Conservation (phyloP, 331 rosid genomes). For the Stylosanthes scabra region DNA sequence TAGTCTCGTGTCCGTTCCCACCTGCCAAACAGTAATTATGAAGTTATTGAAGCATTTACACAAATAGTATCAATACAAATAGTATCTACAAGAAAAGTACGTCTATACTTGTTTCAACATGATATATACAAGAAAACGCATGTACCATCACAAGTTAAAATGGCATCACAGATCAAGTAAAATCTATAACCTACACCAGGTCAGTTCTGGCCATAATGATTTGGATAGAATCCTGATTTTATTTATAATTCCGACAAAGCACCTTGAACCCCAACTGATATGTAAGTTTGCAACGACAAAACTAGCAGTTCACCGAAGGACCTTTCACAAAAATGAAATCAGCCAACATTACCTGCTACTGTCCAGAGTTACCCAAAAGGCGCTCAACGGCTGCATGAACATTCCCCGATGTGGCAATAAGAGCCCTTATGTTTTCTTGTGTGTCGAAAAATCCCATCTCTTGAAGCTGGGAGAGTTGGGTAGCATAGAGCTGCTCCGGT, state of each 20-base stretch:
- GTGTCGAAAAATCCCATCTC: slow-evolving; percentile 92
- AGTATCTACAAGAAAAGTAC: background rate
- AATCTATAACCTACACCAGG: slow-evolving; percentile 40
- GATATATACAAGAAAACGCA: slow-evolving; percentile 44
- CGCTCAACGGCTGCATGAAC: slow-evolving; percentile 86
- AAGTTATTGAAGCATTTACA: slow-evolving; percentile 35
- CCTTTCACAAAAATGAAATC: slow-evolving; percentile 31
- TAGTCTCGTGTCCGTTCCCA: slow-evolving; percentile 45
- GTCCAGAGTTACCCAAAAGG: slow-evolving; percentile 71
- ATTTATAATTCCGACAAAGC: slow-evolving; percentile 38
- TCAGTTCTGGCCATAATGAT: slow-evolving; percentile 39
- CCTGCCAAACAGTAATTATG: slow-evolving; percentile 53
- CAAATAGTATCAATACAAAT: background rate
- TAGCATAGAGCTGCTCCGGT: slow-evolving; percentile 80
- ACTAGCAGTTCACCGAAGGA: slow-evolving; percentile 37
- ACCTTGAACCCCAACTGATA: slow-evolving; percentile 39
- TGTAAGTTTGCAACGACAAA: slow-evolving; percentile 36
- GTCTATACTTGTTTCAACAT: slow-evolving; percentile 32
- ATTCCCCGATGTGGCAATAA: slow-evolving; percentile 81
- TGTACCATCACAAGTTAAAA: slow-evolving; percentile 31
- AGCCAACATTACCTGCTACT: slow-evolving; percentile 55
- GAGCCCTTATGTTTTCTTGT: slow-evolving; percentile 83
- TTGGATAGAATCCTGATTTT: slow-evolving; percentile 43
- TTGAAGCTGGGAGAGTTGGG: slow-evolving; percentile 85
- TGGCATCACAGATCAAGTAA: slow-evolving; percentile 33